Conservation (phyloP, 2,329 filamentous ascomycete species). For the Aspergillus fischeri region DNA sequence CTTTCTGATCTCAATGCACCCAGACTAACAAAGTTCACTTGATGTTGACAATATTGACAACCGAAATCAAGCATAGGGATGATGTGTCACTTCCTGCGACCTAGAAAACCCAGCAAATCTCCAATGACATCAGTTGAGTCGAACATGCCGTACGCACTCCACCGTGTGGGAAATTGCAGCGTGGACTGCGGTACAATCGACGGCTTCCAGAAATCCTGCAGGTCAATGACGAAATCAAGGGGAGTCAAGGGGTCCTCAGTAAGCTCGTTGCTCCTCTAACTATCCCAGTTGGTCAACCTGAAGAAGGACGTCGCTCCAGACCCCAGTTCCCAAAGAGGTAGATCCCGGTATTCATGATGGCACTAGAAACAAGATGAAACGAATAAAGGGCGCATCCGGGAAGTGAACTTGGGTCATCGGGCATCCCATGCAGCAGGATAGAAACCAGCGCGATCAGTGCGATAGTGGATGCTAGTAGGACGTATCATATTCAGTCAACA, state of each 20-base stretch:
- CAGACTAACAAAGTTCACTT: conserved; percentile 82
- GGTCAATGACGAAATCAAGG: conserved; percentile 1
- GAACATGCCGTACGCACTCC: conserved; percentile 58
- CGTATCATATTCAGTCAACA: conserved; percentile 39
- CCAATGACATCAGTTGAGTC: conserved; percentile 56
- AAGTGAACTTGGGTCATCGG: conserved; percentile 2
- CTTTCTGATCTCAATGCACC: conserved; percentile 57
- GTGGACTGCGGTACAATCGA: conserved; percentile 70
- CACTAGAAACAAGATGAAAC: not conserved
- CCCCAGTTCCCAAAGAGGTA: not conserved
- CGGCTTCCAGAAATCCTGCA: conserved; percentile 42
- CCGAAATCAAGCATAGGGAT: conserved; percentile 36
- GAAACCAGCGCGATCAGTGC: not conserved
- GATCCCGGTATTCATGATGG: not conserved
- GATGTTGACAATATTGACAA: conserved; percentile 42
- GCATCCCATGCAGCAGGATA: conserved; percentile 1
- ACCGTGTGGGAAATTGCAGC: conserved; percentile 54
- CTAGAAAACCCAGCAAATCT: conserved; percentile 60
- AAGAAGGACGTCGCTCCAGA: not conserved
- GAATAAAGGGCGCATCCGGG: conserved; percentile 13
- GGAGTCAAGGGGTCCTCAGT: not conserved
- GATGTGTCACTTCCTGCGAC: conserved; percentile 51
- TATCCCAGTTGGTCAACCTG: not conserved
- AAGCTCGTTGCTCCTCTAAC: not conserved
- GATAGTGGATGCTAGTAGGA: conserved; percentile 13